Evolutionary conservation across 257 asterid genomes (phyloP).

Genomic region (Capsicum baccatum): DNA sequence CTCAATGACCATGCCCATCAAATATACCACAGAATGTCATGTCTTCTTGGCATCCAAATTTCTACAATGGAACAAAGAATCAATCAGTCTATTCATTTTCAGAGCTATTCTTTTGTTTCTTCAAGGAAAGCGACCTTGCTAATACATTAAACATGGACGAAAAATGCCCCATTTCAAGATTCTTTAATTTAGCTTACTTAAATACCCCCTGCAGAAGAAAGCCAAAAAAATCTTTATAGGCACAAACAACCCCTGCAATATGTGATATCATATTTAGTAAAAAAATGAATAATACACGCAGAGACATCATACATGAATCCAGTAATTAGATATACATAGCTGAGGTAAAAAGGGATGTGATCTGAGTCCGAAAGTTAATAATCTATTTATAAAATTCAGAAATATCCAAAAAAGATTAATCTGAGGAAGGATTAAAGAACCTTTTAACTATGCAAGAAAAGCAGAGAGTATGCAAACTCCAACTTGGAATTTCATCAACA

Average conservation of each 20-base stretch:
- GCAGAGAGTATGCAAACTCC: slow-evolving; percentile 51
- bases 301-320: slow-evolving; percentile 33
- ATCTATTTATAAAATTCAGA: slow-evolving; percentile 27
- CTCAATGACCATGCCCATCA: slow-evolving; percentile 99
- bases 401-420: slow-evolving; percentile 41
- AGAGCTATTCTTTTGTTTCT: slow-evolving; percentile 44
- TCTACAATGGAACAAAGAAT: slow-evolving; percentile 43
- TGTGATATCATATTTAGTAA: slow-evolving; percentile 16
- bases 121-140: slow-evolving; percentile 71
- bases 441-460: slow-evolving; percentile 40
- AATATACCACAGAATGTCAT: slow-evolving; percentile 95
- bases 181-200: slow-evolving; percentile 35
- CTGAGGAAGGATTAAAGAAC: slow-evolving; percentile 43
- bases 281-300: not conserved
- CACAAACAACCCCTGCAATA: slow-evolving; percentile 14
- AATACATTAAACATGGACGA: slow-evolving; percentile 90
- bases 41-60: slow-evolving; percentile 94
- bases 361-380: slow-evolving; percentile 63
- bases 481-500: slow-evolving; percentile 54
- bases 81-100: slow-evolving; percentile 17
- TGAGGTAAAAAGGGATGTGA: slow-evolving; percentile 42
- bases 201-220: slow-evolving; percentile 48
- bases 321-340: slow-evolving; percentile 31
- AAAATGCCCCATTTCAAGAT: slow-evolving; percentile 67
- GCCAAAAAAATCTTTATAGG: slow-evolving; percentile 19